A percentile compares a stretch with the other conserved stretches of the same genome.
Evolutionary conservation across 129 eudicot genomes (phyloP).

Genomic region (Flaveria linearis): DNA sequence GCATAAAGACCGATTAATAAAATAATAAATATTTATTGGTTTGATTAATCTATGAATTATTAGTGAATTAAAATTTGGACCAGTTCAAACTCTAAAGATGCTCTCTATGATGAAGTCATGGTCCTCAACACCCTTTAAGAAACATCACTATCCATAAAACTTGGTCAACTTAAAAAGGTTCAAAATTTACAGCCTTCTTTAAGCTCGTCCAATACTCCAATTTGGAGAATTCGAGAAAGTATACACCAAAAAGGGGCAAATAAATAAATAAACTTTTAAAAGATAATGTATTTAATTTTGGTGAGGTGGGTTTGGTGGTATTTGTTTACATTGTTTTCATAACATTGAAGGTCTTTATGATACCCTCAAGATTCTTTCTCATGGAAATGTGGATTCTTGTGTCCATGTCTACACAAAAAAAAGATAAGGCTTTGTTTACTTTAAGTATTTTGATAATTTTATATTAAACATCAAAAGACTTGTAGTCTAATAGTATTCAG

Average conservation of each 20-base stretch:
- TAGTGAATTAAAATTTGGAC: slow-evolving; percentile 18
- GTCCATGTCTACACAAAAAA: slow-evolving; percentile 30
- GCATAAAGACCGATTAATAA: background rate
- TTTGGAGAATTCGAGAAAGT: slow-evolving; percentile 33
- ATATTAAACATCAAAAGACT: no score
- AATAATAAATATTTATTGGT: background rate
- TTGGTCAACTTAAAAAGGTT: slow-evolving; percentile 35
- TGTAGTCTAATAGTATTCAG: no score
- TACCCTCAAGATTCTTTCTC: slow-evolving; percentile 37
- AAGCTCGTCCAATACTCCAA: slow-evolving; percentile 33
- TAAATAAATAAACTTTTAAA: slow-evolving; percentile 5
- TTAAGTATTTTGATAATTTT: background rate
- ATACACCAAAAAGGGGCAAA: slow-evolving; percentile 20
- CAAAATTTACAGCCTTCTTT: slow-evolving; percentile 36
- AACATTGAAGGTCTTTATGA: slow-evolving; percentile 39
- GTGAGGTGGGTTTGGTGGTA: slow-evolving; percentile 50
- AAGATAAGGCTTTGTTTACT: slow-evolving; percentile 1
- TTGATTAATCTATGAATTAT: background rate
- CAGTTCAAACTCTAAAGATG: slow-evolving; percentile 33
- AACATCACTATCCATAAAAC: slow-evolving; percentile 42
- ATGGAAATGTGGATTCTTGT: slow-evolving; percentile 36
- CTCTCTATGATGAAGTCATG: slow-evolving; percentile 40
- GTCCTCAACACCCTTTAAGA: slow-evolving; percentile 41
- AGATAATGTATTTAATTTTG: slow-evolving; percentile 36
- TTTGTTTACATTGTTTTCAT: slow-evolving; percentile 41